These are phyloP conservation scores for Saitozyma podzolica DNA, from an alignment of 768 basidiomycete species.

Conservation along the genomic window DNA sequence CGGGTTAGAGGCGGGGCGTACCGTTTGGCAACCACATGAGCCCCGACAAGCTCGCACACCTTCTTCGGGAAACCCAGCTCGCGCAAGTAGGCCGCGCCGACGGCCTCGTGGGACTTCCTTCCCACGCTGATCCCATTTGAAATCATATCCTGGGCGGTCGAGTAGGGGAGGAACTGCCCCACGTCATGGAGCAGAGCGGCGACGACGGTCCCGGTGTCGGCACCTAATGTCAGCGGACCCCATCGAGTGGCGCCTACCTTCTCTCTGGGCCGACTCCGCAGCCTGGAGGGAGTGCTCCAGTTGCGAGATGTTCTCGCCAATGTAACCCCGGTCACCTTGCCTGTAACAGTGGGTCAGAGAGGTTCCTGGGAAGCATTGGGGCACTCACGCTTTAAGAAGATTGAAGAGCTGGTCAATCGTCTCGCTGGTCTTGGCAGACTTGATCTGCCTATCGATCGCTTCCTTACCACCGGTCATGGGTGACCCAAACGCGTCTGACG, in stretches of 20 bases:
- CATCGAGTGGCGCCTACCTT: too few relatives aligned
- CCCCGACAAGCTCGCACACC: slow-evolving; percentile 17
- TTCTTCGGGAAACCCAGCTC: slow-evolving; percentile 14
- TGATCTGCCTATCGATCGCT: slow-evolving; percentile 7
- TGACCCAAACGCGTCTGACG: background rate
- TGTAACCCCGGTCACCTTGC: slow-evolving; percentile 18
- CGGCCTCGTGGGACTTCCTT: slow-evolving; percentile 8
- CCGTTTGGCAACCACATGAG: slow-evolving; percentile 19
- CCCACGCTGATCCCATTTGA: slow-evolving; percentile 8
- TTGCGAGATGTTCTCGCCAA: slow-evolving; percentile 21
- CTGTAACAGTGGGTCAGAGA: background rate
- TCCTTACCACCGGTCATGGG: slow-evolving; percentile 19
- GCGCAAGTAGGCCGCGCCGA: slow-evolving; percentile 12
- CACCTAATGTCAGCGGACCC: slow-evolving; percentile 1
- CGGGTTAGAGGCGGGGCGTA: background rate
- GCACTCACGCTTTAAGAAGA: slow-evolving; percentile 1
- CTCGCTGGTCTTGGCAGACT: background rate
- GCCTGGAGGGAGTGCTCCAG: slow-evolving; percentile 16
- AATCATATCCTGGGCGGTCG: slow-evolving; percentile 8
- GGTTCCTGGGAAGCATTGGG: too few relatives aligned
- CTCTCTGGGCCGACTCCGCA: slow-evolving; percentile 6
- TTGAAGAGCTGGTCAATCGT: slow-evolving; percentile 8
- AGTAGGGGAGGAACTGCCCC: slow-evolving; percentile 15
- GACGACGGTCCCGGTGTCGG: slow-evolving; percentile 11
- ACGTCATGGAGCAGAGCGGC: slow-evolving; percentile 19